phyloP scores from a whole-genome alignment of 2,329 filamentous ascomycete species.

The Lasiodiplodia sp. region DNA sequence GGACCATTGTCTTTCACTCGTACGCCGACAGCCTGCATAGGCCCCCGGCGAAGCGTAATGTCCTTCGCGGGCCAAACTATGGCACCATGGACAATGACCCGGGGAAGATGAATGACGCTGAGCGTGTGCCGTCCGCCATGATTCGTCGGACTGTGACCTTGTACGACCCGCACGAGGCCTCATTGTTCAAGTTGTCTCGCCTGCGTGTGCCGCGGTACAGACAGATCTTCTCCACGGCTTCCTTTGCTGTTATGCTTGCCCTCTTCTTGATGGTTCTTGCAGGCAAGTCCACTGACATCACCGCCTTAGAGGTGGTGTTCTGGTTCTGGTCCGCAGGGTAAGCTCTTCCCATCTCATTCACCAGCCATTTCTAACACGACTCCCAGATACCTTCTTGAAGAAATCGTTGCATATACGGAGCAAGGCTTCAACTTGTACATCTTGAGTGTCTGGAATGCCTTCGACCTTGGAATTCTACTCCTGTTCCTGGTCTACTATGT shows the following conservation, averaged over 20 bases:
- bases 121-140: slow-evolving; percentile 38
- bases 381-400: slow-evolving; percentile 84
- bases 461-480: slow-evolving; percentile 87
- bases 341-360: not conserved
- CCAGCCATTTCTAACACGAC: not conserved
- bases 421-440: slow-evolving; percentile 96
- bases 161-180: slow-evolving; percentile 90
- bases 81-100: slow-evolving; percentile 32
- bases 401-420: slow-evolving; percentile 86
- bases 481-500: slow-evolving; percentile 89
- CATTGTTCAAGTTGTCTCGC: slow-evolving; percentile 87
- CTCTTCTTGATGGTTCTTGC: slow-evolving; percentile 85
- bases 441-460: slow-evolving; percentile 97
- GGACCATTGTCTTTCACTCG: slow-evolving; percentile 92
- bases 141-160: slow-evolving; percentile 78
- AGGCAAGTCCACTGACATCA: slow-evolving; percentile 79
- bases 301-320: slow-evolving; percentile 83
- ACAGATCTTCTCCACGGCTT: slow-evolving; percentile 87
- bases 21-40: slow-evolving; percentile 85
- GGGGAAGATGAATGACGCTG: slow-evolving; percentile 10
- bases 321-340: slow-evolving; percentile 94
- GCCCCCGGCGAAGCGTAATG: slow-evolving; percentile 49
- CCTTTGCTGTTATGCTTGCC: slow-evolving; percentile 82
- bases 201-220: slow-evolving; percentile 90
- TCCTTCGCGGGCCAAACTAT: slow-evolving; percentile 43